Percentiles rank a stretch among this genome's conserved stretches.
Evolutionary conservation across 306 rosid species (phyloP).

Genomic region (Cucurbita maxima): DNA sequence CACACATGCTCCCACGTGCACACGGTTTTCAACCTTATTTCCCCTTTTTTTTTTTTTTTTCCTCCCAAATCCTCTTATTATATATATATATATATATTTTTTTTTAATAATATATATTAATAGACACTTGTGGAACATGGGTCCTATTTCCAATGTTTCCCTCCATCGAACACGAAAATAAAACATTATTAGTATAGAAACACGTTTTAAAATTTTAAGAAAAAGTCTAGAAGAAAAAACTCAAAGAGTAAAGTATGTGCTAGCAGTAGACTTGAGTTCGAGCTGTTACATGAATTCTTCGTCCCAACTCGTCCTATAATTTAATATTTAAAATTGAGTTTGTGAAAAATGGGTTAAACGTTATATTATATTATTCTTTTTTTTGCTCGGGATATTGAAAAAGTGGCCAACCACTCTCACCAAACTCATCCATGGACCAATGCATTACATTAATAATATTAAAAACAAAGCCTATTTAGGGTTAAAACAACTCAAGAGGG

Average conservation of each 20-base stretch:
- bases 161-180: too few species aligned
- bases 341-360: too few species aligned
- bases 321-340: too few species aligned
- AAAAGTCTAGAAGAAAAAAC: too few species aligned
- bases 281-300: too few species aligned
- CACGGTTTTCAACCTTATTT: slow-evolving; percentile 54
- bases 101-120: not conserved
- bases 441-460: not conserved
- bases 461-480: not conserved
- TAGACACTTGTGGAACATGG: slow-evolving; percentile 7
- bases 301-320: too few species aligned
- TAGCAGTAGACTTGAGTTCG: too few species aligned
- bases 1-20: slow-evolving; percentile 87
- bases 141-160: slow-evolving; percentile 14
- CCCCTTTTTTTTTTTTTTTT: not conserved
- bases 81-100: too few species aligned
- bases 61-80: not conserved
- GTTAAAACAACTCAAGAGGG: not conserved
- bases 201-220: too few species aligned
- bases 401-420: not conserved
- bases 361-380: too few species aligned
- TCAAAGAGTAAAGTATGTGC: too few species aligned
- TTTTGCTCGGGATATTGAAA: slow-evolving; percentile 21
- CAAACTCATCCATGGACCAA: slow-evolving; percentile 1
- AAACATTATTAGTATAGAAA: too few species aligned